Evolutionary conservation across 768 basidiomycete species (phyloP).

Genomic region (Mycena albidolilacea): DNA sequence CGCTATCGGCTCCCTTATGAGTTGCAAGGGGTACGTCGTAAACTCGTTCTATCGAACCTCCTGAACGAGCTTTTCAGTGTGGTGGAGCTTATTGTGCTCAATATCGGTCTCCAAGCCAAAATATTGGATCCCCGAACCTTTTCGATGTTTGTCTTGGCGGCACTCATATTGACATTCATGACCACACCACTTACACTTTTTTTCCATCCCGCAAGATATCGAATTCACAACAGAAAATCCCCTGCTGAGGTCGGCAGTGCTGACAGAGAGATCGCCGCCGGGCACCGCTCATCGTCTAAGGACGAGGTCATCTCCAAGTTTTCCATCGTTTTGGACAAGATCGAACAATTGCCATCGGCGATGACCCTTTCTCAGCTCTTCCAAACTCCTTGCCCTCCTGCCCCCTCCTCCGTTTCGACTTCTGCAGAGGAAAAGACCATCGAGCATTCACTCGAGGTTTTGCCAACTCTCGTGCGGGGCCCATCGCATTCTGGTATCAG

Average conservation of each 20-base stretch:
- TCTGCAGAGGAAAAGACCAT: constrained; percentile 49
- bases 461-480: too few relatives aligned
- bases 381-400: constrained; percentile 50
- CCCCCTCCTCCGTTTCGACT: constrained; percentile 10
- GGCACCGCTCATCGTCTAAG: constrained; percentile 41
- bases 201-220: constrained; percentile 81
- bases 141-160: constrained; percentile 91
- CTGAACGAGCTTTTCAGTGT: constrained; percentile 53
- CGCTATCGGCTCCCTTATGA: constrained; percentile 91
- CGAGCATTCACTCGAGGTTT: constrained; percentile 35
- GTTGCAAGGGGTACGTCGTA: constrained; percentile 82
- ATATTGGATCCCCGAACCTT: constrained; percentile 79
- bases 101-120: constrained; percentile 82
- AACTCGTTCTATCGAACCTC: constrained; percentile 1
- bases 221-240: constrained; percentile 51
- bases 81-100: constrained; percentile 93
- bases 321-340: constrained; percentile 80
- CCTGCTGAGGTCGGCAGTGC: too few relatives aligned
- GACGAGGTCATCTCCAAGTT: constrained; percentile 71
- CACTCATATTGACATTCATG: constrained; percentile 83
- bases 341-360: constrained; percentile 85
- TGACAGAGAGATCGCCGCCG: constrained; percentile 39
- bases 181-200: constrained; percentile 87
- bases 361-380: constrained; percentile 89
- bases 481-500: constrained; percentile 48